Evolutionary conservation across 2,329 filamentous ascomycete species (phyloP), one percentile per base, ranked within the genome.

Genomic region (Diaporthe capsici): DNA sequence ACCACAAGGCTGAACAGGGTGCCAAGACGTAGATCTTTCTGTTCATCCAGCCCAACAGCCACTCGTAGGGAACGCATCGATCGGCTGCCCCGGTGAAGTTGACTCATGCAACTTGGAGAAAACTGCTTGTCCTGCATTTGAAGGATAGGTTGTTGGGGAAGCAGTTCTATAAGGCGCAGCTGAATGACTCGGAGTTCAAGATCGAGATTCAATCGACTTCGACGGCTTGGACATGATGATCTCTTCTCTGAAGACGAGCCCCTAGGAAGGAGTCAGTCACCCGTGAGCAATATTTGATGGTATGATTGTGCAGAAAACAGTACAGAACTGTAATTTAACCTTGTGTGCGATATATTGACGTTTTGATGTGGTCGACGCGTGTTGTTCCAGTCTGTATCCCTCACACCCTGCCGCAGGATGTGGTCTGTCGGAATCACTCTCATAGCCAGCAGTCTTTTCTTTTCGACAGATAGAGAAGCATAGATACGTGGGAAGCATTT

Each of bases 11-110:
- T 67, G 44, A 51, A 37, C 13, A 31, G 25, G 42, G 3, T 67
- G 61, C 61, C 61, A 49, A 49, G 42, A 67, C 20, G 61, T 17
- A 67, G 61, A 65, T 65, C 61, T 49, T n/a, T 65, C 39, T 31
- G 15, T 49, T 7, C n/a, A 20, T 6, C 34, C 22, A 65, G 17
- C 39, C n/a, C 7, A 44, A 44, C 25, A 25, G 42, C 42, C 8
- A n/a, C 15, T 47, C 25, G 15, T 47, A 20, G 17, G 25, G 7
- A 28, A 10, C 15, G 20, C 2, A 13, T 49, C 39, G 25, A 12
- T 34, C 39, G 37, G 42, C 10, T 6, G 5, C 42, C 61, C 28
- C 61, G 44, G 17, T n/a, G 44, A 34, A 49, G 20, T 67, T 67
- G 61, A 67, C 61, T 67, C 44, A 10, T 51, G 61, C 20, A n/a